Conservation (phyloP, 305 asterid species). For the Solanum aculeatissimum region DNA sequence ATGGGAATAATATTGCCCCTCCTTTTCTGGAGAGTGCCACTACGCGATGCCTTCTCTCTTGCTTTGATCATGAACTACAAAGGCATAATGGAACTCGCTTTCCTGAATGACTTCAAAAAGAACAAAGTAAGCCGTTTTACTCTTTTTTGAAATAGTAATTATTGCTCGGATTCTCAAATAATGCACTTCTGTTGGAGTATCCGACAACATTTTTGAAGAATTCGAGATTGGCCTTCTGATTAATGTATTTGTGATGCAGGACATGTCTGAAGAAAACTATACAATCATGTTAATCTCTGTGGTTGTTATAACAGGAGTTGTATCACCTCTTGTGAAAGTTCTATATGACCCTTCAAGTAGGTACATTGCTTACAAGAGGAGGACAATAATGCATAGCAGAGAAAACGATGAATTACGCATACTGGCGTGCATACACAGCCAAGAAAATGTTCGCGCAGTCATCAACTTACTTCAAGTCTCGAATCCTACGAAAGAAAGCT, state of each 20-base stretch:
- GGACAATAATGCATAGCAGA: conserved; percentile 41
- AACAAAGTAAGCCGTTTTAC: conserved; percentile 23
- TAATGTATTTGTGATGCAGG: conserved; percentile 20
- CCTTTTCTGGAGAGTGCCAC: conserved; percentile 40
- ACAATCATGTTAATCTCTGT: conserved; percentile 35
- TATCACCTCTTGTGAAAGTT: conserved; percentile 42
- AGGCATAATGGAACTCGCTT: conserved; percentile 56
- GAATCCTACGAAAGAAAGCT: conserved; percentile 31
- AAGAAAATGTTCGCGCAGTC: conserved; percentile 37
- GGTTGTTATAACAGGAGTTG: conserved; percentile 40
- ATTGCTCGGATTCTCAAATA: neutral
- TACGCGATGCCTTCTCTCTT: conserved; percentile 56
- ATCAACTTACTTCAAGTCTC: conserved; percentile 44
- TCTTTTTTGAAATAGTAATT: neutral
- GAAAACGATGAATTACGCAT: conserved; percentile 46
- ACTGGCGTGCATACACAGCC: conserved; percentile 42
- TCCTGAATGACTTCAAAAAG: conserved; percentile 33
- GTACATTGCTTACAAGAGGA: conserved; percentile 50
- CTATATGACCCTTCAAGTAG: conserved; percentile 56
- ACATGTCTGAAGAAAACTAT: conserved; percentile 33
- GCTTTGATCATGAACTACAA: conserved; percentile 65
- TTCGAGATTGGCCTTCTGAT: neutral
- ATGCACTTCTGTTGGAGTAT: neutral
- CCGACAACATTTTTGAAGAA: neutral
- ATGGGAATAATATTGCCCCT: conserved; percentile 54